These are phyloP conservation scores for Aspergillus novofumigatus DNA, from an alignment of 2,329 filamentous ascomycete genomes.

Conservation along the genomic window DNA sequence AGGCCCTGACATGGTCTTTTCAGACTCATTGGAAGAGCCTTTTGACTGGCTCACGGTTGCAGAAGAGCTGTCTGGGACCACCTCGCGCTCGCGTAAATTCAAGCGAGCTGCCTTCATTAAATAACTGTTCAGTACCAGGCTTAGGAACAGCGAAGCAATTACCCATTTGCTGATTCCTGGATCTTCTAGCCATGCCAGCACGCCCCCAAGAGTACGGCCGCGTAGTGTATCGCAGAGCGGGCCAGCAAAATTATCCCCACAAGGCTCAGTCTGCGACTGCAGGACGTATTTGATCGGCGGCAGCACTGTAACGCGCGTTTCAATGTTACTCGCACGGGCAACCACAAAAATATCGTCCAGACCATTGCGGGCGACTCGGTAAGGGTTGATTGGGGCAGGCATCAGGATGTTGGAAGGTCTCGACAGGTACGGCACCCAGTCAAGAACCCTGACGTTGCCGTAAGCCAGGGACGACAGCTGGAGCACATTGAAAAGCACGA, in stretches of 20 bases:
- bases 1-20: conserved; percentile 33
- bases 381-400: conserved; percentile 81
- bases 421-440: conserved; percentile 40
- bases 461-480: conserved; percentile 91
- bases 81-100: conserved; percentile 85
- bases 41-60: conserved; percentile 28
- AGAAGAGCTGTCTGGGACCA: conserved; percentile 48
- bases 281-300: conserved; percentile 96
- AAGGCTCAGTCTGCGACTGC: conserved; percentile 25
- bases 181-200: conserved; percentile 92
- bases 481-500: conserved; percentile 82
- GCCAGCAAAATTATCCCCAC: too few species aligned
- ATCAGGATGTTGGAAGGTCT: conserved; percentile 61
- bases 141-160: conserved; percentile 81
- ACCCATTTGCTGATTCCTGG: conserved; percentile 98
- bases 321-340: conserved; percentile 62
- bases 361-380: conserved; percentile 90
- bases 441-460: conserved; percentile 56
- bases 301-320: conserved; percentile 78
- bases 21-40: neutral
- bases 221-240: conserved; percentile 53
- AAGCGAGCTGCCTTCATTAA: conserved; percentile 95
- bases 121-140: conserved; percentile 91
- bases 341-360: conserved; percentile 72
- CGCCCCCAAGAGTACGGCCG: conserved; percentile 79